Base-by-base conservation (phyloP, 371 early-diverging fungal species). In the Mortierella sp. region DNA sequence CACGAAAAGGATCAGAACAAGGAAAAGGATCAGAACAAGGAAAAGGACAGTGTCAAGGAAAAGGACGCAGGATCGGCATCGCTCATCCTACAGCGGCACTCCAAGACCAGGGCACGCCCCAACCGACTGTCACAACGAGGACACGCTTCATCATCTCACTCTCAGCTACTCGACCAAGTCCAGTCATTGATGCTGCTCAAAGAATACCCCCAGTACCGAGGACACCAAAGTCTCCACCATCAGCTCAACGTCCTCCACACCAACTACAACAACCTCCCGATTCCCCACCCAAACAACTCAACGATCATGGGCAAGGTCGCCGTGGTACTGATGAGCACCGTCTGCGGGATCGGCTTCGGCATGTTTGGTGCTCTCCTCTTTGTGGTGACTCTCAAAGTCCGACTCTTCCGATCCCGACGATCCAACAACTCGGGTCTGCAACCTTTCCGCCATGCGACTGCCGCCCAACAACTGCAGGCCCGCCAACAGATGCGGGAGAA, bases 311-410 rank as follows among this genome's bases (percentile, higher is more conserved):
- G 65, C 7, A 72, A 69, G n/a, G 47, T 77, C 7, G 58, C 66
- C 16, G 45, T 80, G 81, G 71, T 80, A 11, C n/a, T 80, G 50
- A 80, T 80, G 81, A 80, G 81, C 64, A 77, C 77, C 26, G 43
- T 77, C 52, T 77, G 77, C 44, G 76, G 76, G 13, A 50, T 80
- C 2, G 69, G 76, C 4, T 77, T 80, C 0, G 77, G 81, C 19
- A 70, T 80, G 74, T 70, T 80, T 70, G 81, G 81, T 13, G 81
- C 81, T 6, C 61, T 80, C 11, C 40, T 80, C n/a, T 76, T 80
- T 64, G 81, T 80, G 1, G 81, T 80, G 29, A 74, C 77, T 6
- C 81, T 80, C 71, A 80, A 80, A 37, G 71, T 77, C 44, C 77
- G 81, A 19, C 73, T 73, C 63, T 71, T 76, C 34, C 77, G 64